A percentile compares a stretch with the other conserved stretches of the same genome.
Conservation (phyloP, 2,329 filamentous ascomycete genomes). For the Claviceps maximensis region DNA sequence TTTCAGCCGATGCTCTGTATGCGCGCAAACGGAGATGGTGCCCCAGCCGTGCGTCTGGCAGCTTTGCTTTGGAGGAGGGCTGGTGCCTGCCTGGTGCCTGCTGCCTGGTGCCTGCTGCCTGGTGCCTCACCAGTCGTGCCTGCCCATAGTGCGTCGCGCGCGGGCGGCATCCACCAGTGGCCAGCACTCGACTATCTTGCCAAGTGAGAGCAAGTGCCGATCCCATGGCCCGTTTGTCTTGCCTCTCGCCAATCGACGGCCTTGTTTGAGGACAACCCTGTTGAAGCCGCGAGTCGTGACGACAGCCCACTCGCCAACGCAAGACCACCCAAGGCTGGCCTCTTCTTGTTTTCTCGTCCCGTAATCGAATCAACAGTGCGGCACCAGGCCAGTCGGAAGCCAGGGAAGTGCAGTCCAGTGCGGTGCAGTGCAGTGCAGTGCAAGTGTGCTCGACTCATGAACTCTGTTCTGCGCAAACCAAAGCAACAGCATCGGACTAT, state of each 20-base stretch:
- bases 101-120: background rate
- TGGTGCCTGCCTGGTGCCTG: background rate
- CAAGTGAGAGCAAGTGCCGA: background rate
- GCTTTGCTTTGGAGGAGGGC: too few relatives aligned
- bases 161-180: background rate
- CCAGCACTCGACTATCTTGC: background rate
- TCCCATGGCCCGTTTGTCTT: background rate
- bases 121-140: too few relatives aligned
- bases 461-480: background rate
- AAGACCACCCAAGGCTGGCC: too few relatives aligned
- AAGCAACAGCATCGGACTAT: too few relatives aligned
- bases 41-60: too few relatives aligned
- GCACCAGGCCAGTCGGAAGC: background rate
- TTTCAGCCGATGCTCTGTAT: too few relatives aligned
- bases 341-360: background rate
- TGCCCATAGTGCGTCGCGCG: too few relatives aligned
- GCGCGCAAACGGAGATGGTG: too few relatives aligned
- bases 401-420: too few relatives aligned
- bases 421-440: too few relatives aligned
- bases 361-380: too few relatives aligned
- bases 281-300: background rate
- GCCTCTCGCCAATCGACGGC: background rate
- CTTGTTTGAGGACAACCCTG: background rate
- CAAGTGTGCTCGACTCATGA: background rate
- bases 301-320: background rate